Conservation (phyloP, 1,284 basidiomycete genomes). For the Puccinia polysora region DNA sequence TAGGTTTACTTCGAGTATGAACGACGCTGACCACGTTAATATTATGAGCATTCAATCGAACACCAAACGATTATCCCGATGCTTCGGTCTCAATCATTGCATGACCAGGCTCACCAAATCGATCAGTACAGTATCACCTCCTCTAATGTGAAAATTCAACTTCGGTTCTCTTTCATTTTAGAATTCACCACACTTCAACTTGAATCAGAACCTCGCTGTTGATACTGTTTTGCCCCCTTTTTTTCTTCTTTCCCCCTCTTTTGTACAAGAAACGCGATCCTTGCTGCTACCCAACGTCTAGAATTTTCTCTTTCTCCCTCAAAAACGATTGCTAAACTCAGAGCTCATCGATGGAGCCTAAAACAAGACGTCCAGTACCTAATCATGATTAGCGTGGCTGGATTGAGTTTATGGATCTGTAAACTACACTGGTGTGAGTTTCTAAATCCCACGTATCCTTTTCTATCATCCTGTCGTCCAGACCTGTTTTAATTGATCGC, state of each 20-base stretch:
- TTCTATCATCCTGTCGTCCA: too few species aligned
- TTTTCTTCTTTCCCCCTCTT: neutral
- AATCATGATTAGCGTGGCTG: constrained; percentile 35
- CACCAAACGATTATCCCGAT: neutral
- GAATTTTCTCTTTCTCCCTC: constrained; percentile 24
- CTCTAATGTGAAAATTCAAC: neutral
- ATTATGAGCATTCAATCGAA: constrained; percentile 7
- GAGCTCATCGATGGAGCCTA: constrained; percentile 29
- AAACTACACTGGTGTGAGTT: constrained; percentile 26
- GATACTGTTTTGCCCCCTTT: neutral
- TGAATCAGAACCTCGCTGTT: neutral
- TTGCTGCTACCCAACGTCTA: constrained; percentile 33
- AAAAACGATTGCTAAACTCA: constrained; percentile 16
- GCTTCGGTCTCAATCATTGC: constrained; percentile 2
- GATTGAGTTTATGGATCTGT: constrained; percentile 31
- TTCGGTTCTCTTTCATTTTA: neutral
- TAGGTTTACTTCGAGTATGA: constrained; percentile 6
- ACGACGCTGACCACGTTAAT: neutral
- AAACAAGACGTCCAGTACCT: constrained; percentile 31
- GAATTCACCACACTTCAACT: neutral
- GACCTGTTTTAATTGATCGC: too few species aligned
- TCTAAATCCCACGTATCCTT: neutral
- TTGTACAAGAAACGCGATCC: constrained; percentile 29
- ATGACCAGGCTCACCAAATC: neutral
- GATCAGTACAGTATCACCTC: neutral